Base-by-base conservation (phyloP, 768 basidiomycete genomes). In the Hemileccinum impolitum region DNA sequence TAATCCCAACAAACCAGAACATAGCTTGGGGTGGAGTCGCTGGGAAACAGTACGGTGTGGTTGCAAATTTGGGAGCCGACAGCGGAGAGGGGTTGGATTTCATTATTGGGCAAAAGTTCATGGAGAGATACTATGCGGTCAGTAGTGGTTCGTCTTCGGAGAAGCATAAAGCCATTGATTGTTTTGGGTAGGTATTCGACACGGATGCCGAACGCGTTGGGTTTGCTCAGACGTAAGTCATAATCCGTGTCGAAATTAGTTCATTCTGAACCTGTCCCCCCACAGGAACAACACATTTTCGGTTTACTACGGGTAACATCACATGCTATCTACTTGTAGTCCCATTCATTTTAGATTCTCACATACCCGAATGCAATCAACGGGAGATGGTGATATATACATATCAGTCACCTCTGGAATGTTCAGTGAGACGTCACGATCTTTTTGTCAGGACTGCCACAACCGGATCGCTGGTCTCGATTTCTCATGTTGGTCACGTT, bases 161-260 rank as follows among this genome's bases (percentile, higher is more conserved):
- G 17, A 17, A 34, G 34, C 11, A 4, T 36, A 18, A 3, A 8
- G 10, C 19, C 19, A 8, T 12, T 47, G 28, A 48, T 10, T 11
- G 4, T 25, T 31, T 35, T 37, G 19, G 10, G 6, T 35, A 58
- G 55, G 51, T 58, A 3, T 58, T 58, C 18, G 56, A 58, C 19
- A n/a, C 51, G 14, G 56, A 57, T 31, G 43, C 34, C 2, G 14
- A 35, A 2, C 56, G 46, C 3, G 51, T 58, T 39, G 51, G 56
- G 23, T 50, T 57, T 35, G 55, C 56, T 9, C 39, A 52, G 47
- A 63, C 58, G 61, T 63, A 15, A 55, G 61, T 57, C n/a, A n/a
- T 26, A 3, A 9, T 45, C 2, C 2, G 2, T 38, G n/a, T 28
- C 26, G 11, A 25, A 25, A 30, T 4, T 8, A 0, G 4, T 14